Conservation (phyloP, 2,329 filamentous ascomycete genomes). For the Alternaria postmessia region DNA sequence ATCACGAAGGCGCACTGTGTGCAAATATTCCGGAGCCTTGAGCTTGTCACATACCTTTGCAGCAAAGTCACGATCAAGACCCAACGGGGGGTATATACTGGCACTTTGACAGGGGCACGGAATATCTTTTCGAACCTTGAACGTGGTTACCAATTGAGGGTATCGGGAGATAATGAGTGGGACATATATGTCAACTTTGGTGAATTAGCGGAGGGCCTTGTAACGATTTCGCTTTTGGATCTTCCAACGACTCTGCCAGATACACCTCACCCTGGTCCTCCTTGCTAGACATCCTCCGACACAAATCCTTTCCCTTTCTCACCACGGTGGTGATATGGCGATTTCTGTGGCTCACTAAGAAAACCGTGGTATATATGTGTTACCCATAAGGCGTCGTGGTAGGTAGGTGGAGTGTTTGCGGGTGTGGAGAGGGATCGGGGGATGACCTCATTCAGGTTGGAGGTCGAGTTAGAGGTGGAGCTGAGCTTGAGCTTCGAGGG, state of each 20-base stretch:
- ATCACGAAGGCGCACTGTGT: not conserved
- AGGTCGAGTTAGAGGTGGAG: too few species aligned
- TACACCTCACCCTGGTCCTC: not conserved
- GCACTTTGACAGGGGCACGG: not conserved
- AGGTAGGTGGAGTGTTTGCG: too few species aligned
- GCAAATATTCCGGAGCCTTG: not conserved
- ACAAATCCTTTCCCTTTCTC: not conserved
- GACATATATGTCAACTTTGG: not conserved
- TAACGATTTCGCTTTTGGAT: not conserved
- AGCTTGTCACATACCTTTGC: not conserved
- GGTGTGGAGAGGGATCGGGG: too few species aligned
- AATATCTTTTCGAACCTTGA: not conserved
- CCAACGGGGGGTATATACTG: not conserved
- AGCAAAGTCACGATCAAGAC: not conserved
- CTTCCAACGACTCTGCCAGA: not conserved
- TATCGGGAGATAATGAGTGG: not conserved
- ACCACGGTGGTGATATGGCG: not conserved
- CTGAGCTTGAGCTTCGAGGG: too few species aligned
- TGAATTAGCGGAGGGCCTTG: not conserved
- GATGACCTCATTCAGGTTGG: too few species aligned
- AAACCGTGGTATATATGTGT: too few species aligned
- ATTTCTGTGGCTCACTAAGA: too few species aligned
- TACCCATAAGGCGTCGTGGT: too few species aligned
- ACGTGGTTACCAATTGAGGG: not conserved
- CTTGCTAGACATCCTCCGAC: not conserved